These are phyloP conservation scores for Candida albicans DNA, from an alignment of 1,139 yeast genomes.

Conservation along the genomic window DNA sequence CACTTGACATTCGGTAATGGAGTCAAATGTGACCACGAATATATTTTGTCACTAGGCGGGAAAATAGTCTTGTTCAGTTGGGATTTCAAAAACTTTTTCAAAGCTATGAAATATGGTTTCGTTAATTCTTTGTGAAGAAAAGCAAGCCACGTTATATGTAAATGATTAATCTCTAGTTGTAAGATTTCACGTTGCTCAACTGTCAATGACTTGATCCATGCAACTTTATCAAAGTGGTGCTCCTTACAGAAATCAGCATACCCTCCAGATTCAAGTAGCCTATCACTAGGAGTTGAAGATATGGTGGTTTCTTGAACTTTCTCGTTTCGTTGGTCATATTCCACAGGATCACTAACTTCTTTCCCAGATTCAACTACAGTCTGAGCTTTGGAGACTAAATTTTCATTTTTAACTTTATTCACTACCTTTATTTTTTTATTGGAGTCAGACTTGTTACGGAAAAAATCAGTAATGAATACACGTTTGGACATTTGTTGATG, in stretches of 20 bases:
- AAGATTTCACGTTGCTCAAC: constrained; percentile 56
- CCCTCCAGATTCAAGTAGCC: background rate
- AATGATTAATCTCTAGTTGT: constrained; percentile 62
- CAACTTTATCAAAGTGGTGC: constrained; percentile 45
- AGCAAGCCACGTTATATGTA: constrained; percentile 79
- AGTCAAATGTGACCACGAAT: constrained; percentile 89
- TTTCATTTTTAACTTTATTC: too few relatives aligned
- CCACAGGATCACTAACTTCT: too few relatives aligned
- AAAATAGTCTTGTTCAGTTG: constrained; percentile 53
- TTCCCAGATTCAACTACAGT: too few relatives aligned
- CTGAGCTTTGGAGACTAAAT: too few relatives aligned
- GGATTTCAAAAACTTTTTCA: constrained; percentile 58
- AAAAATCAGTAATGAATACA: constrained; percentile 15
- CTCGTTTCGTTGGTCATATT: background rate
- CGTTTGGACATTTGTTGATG: constrained; percentile 12
- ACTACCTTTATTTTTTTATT: background rate
- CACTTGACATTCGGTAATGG: constrained; percentile 77
- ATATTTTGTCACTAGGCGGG: constrained; percentile 78
- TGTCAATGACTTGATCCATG: constrained; percentile 57
- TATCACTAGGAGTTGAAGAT: too few relatives aligned
- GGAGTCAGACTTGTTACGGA: constrained; percentile 6
- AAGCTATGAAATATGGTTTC: constrained; percentile 78
- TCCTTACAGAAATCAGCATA: constrained; percentile 18
- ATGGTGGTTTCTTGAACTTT: too few relatives aligned
- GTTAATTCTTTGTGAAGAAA: constrained; percentile 69